phyloP scores from a whole-genome alignment of 768 basidiomycete genomes.

The Tricholoma hemisulphureum region DNA sequence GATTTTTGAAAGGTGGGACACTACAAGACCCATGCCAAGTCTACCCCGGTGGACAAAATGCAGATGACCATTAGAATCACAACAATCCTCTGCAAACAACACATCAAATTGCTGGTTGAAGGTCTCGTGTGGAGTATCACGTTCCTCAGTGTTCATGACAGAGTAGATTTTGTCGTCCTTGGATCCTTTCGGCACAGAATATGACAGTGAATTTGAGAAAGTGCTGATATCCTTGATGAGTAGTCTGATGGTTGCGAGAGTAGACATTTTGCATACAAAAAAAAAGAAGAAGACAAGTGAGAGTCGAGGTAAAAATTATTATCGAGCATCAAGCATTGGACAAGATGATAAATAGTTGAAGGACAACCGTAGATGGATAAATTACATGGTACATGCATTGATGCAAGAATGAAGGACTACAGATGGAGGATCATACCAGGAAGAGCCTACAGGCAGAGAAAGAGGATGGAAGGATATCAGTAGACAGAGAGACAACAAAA shows the following conservation, averaged over 20 bases:
- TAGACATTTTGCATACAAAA: background rate
- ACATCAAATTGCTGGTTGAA: background rate
- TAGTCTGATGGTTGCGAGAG: background rate
- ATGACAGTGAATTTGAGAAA: background rate
- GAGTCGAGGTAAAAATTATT: background rate
- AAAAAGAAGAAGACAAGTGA: background rate
- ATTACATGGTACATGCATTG: background rate
- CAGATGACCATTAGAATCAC: background rate
- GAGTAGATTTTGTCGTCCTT: slow-evolving; percentile 6
- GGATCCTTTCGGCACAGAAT: background rate
- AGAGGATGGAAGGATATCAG: background rate
- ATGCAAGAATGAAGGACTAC: background rate
- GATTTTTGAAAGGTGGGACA: no score
- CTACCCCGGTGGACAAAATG: background rate
- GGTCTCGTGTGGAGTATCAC: background rate
- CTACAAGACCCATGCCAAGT: no score
- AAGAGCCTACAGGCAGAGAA: background rate
- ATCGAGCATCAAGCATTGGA: background rate
- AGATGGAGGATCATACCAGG: background rate
- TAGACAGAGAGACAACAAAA: background rate
- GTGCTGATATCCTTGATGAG: background rate
- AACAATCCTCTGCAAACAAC: background rate
- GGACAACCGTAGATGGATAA: background rate
- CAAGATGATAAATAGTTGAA: background rate
- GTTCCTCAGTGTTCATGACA: slow-evolving; percentile 3